Conservation (phyloP, 2,329 filamentous ascomycete species). For the Arthroderma sp. region DNA sequence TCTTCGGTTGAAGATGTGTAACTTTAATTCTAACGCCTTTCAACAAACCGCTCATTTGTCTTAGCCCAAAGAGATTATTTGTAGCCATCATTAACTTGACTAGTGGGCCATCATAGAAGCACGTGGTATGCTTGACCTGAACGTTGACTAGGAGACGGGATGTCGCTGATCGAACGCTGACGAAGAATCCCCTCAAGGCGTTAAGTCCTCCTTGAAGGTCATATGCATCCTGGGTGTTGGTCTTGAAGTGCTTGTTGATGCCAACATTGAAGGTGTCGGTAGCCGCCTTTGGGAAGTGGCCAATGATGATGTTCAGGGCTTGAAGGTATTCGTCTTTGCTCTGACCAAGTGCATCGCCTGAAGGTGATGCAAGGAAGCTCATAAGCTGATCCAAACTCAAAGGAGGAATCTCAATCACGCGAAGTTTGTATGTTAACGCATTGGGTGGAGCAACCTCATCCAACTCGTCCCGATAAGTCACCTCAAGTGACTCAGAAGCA, state of each 20-base stretch:
- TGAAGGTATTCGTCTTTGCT: constrained; percentile 43
- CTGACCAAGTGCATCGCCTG: constrained; percentile 27
- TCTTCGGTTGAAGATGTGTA: constrained; percentile 30
- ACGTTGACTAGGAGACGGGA: constrained; percentile 49
- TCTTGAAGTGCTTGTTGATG: constrained; percentile 43
- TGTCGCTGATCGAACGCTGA: constrained; percentile 48
- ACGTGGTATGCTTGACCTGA: constrained; percentile 49
- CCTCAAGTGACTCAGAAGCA: constrained; percentile 17
- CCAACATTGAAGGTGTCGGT: constrained; percentile 36
- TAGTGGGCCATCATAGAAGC: constrained; percentile 41
- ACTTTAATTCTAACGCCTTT: constrained; percentile 32
- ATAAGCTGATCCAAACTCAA: constrained; percentile 34
- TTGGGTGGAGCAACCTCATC: constrained; percentile 25
- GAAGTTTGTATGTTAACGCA: constrained; percentile 28
- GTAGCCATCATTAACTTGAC: constrained; percentile 22
- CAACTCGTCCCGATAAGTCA: constrained; percentile 27
- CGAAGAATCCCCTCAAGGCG: constrained; percentile 49
- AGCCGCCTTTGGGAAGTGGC: constrained; percentile 36
- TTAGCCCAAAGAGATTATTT: constrained; percentile 12
- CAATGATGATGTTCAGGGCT: constrained; percentile 47
- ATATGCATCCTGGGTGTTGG: constrained; percentile 19
- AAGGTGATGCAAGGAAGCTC: constrained; percentile 32
- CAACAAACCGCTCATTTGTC: constrained; percentile 25
- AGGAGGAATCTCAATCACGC: constrained; percentile 23
- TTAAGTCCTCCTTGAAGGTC: constrained; percentile 42